These are phyloP conservation scores for Dendrobium catenatum DNA, from an alignment of 106 monocot species.

Conservation along the genomic window DNA sequence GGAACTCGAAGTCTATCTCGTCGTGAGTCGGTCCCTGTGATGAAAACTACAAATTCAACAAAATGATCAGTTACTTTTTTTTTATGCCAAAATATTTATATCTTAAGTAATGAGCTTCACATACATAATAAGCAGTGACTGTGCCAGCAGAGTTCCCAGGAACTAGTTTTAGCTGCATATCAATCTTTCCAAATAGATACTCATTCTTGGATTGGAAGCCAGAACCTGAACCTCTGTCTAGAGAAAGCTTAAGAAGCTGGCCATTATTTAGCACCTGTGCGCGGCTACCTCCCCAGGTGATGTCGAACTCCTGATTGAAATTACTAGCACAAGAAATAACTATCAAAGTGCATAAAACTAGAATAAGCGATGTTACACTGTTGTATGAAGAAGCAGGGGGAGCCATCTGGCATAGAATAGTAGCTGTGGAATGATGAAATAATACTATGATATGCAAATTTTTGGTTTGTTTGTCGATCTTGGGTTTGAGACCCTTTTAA, in stretches of 20 bases:
- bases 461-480: not conserved
- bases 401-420: not conserved
- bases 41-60: slow-evolving; percentile 13
- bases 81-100: not conserved
- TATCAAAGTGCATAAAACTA: not conserved
- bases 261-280: slow-evolving; percentile 15
- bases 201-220: slow-evolving; percentile 24
- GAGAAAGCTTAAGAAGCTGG: slow-evolving; percentile 15
- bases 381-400: not conserved
- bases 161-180: slow-evolving; percentile 23
- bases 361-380: not conserved
- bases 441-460: not conserved
- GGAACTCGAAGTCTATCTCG: slow-evolving; percentile 29
- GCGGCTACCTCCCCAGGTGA: slow-evolving; percentile 23
- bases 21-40: slow-evolving; percentile 21
- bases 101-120: not conserved
- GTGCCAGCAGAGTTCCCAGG: slow-evolving; percentile 26
- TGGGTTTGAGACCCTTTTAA: slow-evolving; percentile 6
- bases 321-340: not conserved
- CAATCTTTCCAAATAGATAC: slow-evolving; percentile 24
- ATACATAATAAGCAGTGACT: slow-evolving; percentile 21
- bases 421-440: not conserved
- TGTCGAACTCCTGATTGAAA: slow-evolving; percentile 11
- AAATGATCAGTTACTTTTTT: not conserved
- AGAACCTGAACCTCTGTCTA: slow-evolving; percentile 19